Base-by-base conservation (phyloP, 371 early-diverging fungal species). In the Apophysomyces elegans region DNA sequence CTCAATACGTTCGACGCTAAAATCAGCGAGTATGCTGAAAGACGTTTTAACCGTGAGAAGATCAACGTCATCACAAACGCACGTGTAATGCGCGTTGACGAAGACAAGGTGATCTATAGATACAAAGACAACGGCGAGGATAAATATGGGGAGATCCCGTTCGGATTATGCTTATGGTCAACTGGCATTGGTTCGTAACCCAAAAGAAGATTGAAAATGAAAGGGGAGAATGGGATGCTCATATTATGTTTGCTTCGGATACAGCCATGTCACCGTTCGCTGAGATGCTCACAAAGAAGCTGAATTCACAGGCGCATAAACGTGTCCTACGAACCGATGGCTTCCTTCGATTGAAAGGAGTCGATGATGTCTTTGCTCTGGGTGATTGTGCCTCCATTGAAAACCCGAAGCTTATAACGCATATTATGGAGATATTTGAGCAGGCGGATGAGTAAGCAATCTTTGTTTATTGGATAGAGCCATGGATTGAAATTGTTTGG, bases 301-400 rank as follows among this genome's bases (percentile, higher is more conserved):
- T 88, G 11, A 71, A 67, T 7, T 68, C 57, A 2, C 93, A 92
- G 63, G 73, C 74, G 14, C 88, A 91, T 65, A 74, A 70, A 54
- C 85, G 89, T 61, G 90, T 90, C 4, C 74, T 96, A 7, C 71
- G 84, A n/a, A 91, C 90, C 1, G 95, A 96, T 75, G 78, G 65
- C 6, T 81, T 77, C 54, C 74, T 93, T 61, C 87, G 93, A 26
- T 87, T 95, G 26, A 75, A 88, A 60, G 91, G 90, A 35, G 61
- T 79, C 0, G 61, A 77, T 0, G 88, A 89, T 65, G 89, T 93
- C 1, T 94, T 86, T 75, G 95, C 95, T 0, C 72, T 95, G 14
- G 96, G 96, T 18, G 96, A 96, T 72, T 96, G 96, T 74, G 91
- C 95, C 4, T 86, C 89, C 1, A 86, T 84, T 61, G 91, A 91